phyloP scores from a whole-genome alignment of 2,329 filamentous ascomycete species.

The Fusarium secorum region DNA sequence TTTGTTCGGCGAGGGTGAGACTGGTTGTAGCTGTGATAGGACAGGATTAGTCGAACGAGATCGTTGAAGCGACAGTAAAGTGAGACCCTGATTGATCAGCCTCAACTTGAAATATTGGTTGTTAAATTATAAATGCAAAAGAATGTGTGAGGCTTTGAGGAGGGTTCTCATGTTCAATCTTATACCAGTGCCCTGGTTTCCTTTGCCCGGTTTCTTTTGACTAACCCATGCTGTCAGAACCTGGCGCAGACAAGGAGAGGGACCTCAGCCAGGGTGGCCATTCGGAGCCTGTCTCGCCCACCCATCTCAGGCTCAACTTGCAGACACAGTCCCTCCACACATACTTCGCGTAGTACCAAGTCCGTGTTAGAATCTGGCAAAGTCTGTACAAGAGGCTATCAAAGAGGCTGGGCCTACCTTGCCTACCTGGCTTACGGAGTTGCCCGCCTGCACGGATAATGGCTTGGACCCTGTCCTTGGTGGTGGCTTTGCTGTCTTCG shows the following conservation, averaged over 20 bases:
- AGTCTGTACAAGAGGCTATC: background rate
- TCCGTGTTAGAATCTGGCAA: background rate
- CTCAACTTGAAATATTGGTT: background rate
- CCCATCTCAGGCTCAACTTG: constrained; percentile 28
- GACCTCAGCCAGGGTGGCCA: constrained; percentile 32
- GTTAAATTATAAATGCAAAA: constrained; percentile 9
- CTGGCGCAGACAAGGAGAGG: constrained; percentile 35
- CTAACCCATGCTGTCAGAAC: constrained; percentile 35
- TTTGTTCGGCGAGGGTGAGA: background rate
- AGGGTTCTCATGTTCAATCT: constrained; percentile 35
- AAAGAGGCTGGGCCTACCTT: constrained; percentile 8
- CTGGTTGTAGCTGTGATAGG: background rate
- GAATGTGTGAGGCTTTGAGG: background rate
- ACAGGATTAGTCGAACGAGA: background rate
- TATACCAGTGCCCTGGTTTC: constrained; percentile 38
- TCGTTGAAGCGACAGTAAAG: background rate
- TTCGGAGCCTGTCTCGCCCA: constrained; percentile 28
- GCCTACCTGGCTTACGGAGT: background rate
- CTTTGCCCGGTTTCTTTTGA: constrained; percentile 41
- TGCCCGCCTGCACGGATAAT: background rate
- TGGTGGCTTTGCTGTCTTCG: constrained; percentile 25
- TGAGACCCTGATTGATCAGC: background rate
- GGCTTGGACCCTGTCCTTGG: constrained; percentile 7
- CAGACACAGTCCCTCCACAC: constrained; percentile 17
- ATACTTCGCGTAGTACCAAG: background rate